Evolutionary conservation across 2,329 filamentous ascomycete species (phyloP).

Genomic region (Diaporthe australafricana): DNA sequence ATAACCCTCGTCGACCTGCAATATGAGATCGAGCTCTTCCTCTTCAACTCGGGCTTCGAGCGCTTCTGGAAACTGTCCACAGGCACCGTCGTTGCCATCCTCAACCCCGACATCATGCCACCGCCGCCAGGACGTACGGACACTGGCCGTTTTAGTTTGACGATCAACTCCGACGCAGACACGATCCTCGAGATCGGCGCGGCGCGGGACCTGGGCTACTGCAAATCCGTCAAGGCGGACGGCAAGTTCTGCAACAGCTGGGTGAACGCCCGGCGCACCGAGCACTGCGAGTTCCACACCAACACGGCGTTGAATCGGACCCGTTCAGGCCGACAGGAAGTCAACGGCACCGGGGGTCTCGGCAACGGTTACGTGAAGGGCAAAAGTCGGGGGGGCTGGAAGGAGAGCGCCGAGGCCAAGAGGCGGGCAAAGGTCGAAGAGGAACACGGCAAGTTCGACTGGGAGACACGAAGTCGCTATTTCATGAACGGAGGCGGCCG

Average conservation of each 20-base stretch:
- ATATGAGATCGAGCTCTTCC: conserved; percentile 90
- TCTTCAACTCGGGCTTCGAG: conserved; percentile 91
- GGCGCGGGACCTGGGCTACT: conserved; percentile 88
- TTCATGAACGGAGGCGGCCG: conserved; percentile 57
- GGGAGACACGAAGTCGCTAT: conserved; percentile 67
- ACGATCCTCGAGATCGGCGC: conserved; percentile 90
- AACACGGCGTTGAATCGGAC: conserved; percentile 81
- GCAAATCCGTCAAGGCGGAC: conserved; percentile 86
- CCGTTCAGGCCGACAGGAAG: conserved; percentile 76
- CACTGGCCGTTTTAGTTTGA: conserved; percentile 86
- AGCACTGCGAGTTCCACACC: conserved; percentile 93
- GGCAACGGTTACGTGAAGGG: conserved; percentile 44
- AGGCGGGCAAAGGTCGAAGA: conserved; percentile 40
- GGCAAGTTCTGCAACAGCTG: conserved; percentile 83
- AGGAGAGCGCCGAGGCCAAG: conserved; percentile 46
- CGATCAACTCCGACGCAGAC: conserved; percentile 87
- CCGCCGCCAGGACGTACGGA: conserved; percentile 80
- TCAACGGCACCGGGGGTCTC: conserved; percentile 70
- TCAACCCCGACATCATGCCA: conserved; percentile 93
- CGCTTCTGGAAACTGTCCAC: conserved; percentile 94
- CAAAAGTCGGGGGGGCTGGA: conserved; percentile 40
- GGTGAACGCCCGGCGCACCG: conserved; percentile 89
- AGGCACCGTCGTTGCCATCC: conserved; percentile 90
- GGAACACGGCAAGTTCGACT: conserved; percentile 63
- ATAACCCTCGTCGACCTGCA: conserved; percentile 88